Base-by-base conservation (phyloP, 2,329 filamentous ascomycete genomes). In the Aspergillus unguis region DNA sequence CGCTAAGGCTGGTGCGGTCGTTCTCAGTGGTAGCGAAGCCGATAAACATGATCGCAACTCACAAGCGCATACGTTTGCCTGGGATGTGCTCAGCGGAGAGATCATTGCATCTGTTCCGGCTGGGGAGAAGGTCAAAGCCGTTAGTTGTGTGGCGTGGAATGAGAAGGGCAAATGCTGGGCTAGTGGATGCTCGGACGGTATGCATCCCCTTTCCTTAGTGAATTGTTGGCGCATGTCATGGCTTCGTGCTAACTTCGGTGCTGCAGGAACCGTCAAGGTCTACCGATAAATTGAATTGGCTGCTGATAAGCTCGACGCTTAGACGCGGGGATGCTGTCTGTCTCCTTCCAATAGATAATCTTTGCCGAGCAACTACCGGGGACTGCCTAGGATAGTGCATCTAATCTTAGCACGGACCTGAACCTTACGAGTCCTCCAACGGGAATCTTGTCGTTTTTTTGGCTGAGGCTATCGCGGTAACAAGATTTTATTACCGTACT, bases 11-110 rank as follows among this genome's bases (percentile, higher is more conserved):
- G 92, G 96, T 71, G 85, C 83, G 54, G 86, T 87, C 44, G 89
- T 94, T 1, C 64, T 96, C 3, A 87, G 84, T 46, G 92, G 92
- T 6, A 90, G 91, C 63, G 92, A 96, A 71, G 78, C 81, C 9
- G 56, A 55, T 25, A 59, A 63, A 44, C 57, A 54, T 1, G 57
- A 55, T 25, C 48, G 37, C 7, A 38, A 35, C 6, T 52, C 47
- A 2, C 60, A 71, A 38, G 70, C 70, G 3, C 60, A 60, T 47
- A 64, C 72, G 3, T 73, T 75, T 59, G 89, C 84, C 1, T 97
- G 92, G 92, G 91, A 96, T 73, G 75, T 95, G 23, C 69, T 96
- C 50, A 86, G 81, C 5, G 92, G 90, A 1, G 81, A 85, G 50
- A 67, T 88, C 46, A 77, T 83, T 53, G 83, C 87, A 31, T 83